These are phyloP conservation scores for Colletotrichum brevisporum DNA, from an alignment of 2,329 filamentous ascomycete species.

Conservation along the genomic window DNA sequence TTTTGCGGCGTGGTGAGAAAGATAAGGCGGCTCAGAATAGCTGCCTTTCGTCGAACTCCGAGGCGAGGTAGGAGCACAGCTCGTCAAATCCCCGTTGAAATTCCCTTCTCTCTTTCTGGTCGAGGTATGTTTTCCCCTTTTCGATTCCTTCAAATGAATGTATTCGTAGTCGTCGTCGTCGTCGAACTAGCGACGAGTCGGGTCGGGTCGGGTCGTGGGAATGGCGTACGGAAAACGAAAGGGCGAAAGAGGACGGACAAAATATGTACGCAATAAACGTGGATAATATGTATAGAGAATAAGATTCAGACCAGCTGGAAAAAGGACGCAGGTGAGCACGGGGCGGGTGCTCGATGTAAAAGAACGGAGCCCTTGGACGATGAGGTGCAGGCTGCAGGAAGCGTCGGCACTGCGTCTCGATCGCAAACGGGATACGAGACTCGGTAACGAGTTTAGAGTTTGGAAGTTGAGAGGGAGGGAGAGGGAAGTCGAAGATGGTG, in stretches of 20 bases:
- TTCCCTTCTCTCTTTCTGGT: conserved; percentile 33
- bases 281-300: conserved; percentile 23
- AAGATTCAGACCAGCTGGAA: conserved; percentile 35
- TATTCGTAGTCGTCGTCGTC: conserved; percentile 12
- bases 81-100: background rate
- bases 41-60: conserved; percentile 11
- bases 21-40: conserved; percentile 25
- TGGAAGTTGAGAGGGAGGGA: background rate
- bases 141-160: conserved; percentile 4
- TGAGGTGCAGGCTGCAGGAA: conserved; percentile 2
- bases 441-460: conserved; percentile 5
- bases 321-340: background rate
- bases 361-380: conserved; percentile 1
- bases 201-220: conserved; percentile 3
- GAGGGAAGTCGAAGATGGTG: background rate
- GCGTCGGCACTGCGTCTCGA: no score
- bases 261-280: background rate
- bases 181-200: conserved; percentile 33
- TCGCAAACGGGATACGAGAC: conserved; percentile 3
- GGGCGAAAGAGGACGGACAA: background rate
- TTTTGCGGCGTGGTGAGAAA: background rate
- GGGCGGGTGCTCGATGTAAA: conserved; percentile 24
- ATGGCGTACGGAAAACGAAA: background rate
- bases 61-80: background rate
- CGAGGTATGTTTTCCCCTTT: background rate